Evolutionary conservation across 345 rosid species (phyloP).

Genomic region (Lepidium aucheri): DNA sequence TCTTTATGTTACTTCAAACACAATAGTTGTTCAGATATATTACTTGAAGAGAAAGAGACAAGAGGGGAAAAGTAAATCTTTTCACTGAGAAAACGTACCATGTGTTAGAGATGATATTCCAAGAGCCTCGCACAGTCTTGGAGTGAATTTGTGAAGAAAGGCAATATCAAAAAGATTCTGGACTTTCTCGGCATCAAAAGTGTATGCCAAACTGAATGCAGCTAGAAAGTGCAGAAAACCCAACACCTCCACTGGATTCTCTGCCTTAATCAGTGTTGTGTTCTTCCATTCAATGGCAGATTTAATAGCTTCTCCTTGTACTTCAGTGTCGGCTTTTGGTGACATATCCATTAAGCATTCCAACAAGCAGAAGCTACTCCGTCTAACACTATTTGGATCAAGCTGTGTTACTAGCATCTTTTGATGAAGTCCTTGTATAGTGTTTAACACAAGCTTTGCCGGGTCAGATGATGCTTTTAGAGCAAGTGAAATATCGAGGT

Average conservation of each 20-base stretch:
- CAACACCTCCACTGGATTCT: conserved; percentile 34
- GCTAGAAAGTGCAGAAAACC: conserved; percentile 40
- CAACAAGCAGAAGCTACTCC: conserved; percentile 39
- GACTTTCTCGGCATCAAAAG: conserved; percentile 27
- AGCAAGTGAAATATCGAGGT: conserved; percentile 16
- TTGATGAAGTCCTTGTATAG: conserved; percentile 38
- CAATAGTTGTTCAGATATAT: neutral
- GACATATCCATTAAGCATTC: conserved; percentile 40
- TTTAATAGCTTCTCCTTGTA: conserved; percentile 33
- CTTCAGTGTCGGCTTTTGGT: conserved; percentile 23
- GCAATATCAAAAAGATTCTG: conserved; percentile 22
- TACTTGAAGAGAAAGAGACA: neutral
- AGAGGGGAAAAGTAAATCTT: too few species aligned
- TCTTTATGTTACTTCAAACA: neutral
- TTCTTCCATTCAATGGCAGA: conserved; percentile 36
- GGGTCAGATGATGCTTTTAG: conserved; percentile 38
- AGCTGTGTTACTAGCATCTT: conserved; percentile 20
- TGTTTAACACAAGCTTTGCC: conserved; percentile 52
- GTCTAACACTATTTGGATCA: conserved; percentile 28
- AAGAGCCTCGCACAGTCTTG: conserved; percentile 25
- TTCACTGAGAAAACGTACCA: conserved; percentile 34
- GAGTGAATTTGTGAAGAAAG: conserved; percentile 27
- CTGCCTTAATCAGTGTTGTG: conserved; percentile 23
- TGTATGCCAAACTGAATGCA: conserved; percentile 30
- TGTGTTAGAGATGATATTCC: conserved; percentile 26